Percentiles rank a stretch among this genome's conserved stretches.
phyloP scores from a whole-genome alignment of 352 stramenopile genomes.

The Achlya hypogyna region DNA sequence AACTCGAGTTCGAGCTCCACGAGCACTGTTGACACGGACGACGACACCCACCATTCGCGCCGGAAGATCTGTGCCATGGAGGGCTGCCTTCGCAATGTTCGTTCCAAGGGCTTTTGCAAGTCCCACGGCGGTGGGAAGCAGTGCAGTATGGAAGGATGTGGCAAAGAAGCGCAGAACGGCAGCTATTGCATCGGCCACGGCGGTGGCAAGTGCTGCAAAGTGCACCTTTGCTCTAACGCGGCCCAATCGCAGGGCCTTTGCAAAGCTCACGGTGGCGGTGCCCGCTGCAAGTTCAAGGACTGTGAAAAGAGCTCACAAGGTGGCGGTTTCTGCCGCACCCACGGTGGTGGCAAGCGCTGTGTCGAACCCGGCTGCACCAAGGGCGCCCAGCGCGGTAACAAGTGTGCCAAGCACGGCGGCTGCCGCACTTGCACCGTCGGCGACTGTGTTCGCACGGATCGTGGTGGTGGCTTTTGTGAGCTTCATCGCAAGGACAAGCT shows the following conservation, averaged over 20 bases:
- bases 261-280: constrained; percentile 39
- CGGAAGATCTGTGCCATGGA: constrained; percentile 12
- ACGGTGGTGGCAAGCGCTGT: constrained; percentile 47
- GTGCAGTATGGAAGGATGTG: constrained; percentile 34
- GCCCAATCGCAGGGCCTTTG: constrained; percentile 37
- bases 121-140: constrained; percentile 22
- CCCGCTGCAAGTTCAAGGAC: constrained; percentile 33
- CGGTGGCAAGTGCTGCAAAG: constrained; percentile 18
- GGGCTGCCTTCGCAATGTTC: constrained; percentile 13
- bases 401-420: constrained; percentile 43
- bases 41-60: not conserved
- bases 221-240: constrained; percentile 20
- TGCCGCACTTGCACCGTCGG: constrained; percentile 27
- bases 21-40: constrained; percentile 17
- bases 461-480: constrained; percentile 39
- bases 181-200: constrained; percentile 22
- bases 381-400: constrained; percentile 37
- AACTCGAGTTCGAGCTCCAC: not conserved
- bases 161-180: constrained; percentile 23
- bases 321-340: constrained; percentile 36
- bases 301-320: constrained; percentile 37
- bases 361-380: constrained; percentile 39
- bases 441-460: constrained; percentile 36
- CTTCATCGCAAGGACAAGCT: constrained; percentile 28
- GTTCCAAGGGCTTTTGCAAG: constrained; percentile 19